Conservation (phyloP, 2,329 filamentous ascomycete species). For the Aureobasidium sp. region DNA sequence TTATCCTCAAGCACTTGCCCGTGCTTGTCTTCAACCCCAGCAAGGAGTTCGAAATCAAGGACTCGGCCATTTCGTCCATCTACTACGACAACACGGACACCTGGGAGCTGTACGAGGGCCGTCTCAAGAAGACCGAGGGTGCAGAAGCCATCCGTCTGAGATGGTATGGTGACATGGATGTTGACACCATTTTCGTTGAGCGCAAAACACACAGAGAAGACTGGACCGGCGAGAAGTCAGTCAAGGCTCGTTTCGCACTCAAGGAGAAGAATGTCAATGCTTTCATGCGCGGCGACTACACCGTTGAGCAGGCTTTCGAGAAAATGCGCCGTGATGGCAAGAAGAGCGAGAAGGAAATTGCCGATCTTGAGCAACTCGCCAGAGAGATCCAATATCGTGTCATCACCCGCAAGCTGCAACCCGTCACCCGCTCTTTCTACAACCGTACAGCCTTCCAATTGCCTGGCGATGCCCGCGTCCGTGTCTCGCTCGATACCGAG, state of each 20-base stretch:
- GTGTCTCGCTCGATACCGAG: slow-evolving; percentile 94
- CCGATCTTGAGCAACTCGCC: slow-evolving; percentile 81
- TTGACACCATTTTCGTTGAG: slow-evolving; percentile 92
- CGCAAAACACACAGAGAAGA: slow-evolving; percentile 97
- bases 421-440: slow-evolving; percentile 93
- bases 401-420: slow-evolving; percentile 76
- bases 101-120: slow-evolving; percentile 90
- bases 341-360: slow-evolving; percentile 86
- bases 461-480: slow-evolving; percentile 88
- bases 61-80: slow-evolving; percentile 94
- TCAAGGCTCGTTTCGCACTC: slow-evolving; percentile 89
- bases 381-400: slow-evolving; percentile 91
- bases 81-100: slow-evolving; percentile 95
- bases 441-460: slow-evolving; percentile 97
- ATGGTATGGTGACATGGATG: slow-evolving; percentile 97
- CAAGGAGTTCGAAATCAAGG: slow-evolving; percentile 88
- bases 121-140: slow-evolving; percentile 94
- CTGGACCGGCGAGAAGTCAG: slow-evolving; percentile 98
- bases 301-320: slow-evolving; percentile 84
- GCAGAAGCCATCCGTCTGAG: slow-evolving; percentile 92
- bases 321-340: slow-evolving; percentile 94
- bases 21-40: slow-evolving; percentile 95
- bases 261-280: slow-evolving; percentile 98
- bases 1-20: slow-evolving; percentile 94
- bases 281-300: slow-evolving; percentile 76